Conservation (phyloP, 2,329 filamentous ascomycete species). For the Daldinia eschscholtzii region DNA sequence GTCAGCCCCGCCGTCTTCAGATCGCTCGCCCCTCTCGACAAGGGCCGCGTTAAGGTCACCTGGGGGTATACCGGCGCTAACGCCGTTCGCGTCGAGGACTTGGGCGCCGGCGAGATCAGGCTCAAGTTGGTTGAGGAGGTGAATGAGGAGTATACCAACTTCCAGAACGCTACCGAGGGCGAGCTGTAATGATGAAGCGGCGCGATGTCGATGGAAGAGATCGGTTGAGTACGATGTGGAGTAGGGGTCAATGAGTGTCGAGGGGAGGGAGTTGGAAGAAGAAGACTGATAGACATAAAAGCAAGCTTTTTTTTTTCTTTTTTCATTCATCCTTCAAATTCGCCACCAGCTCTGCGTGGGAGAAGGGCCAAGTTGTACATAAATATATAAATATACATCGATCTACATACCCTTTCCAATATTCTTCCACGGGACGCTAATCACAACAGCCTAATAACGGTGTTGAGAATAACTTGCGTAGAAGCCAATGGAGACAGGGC, state of each 20-base stretch:
- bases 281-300: neutral
- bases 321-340: slow-evolving; percentile 10
- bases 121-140: slow-evolving; percentile 14
- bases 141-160: slow-evolving; percentile 21
- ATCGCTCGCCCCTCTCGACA: slow-evolving; percentile 33
- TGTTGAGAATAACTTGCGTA: neutral
- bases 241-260: neutral
- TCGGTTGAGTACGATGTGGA: neutral
- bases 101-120: slow-evolving; percentile 40
- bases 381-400: slow-evolving; percentile 15
- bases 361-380: slow-evolving; percentile 9
- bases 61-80: slow-evolving; percentile 44
- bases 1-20: slow-evolving; percentile 45
- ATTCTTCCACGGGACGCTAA: neutral
- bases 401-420: slow-evolving; percentile 2
- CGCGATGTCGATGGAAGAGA: neutral
- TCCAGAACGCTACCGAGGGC: slow-evolving; percentile 6
- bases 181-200: slow-evolving; percentile 14
- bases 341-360: neutral
- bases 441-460: neutral
- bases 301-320: slow-evolving; percentile 10
- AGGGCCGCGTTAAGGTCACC: slow-evolving; percentile 40
- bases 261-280: neutral
- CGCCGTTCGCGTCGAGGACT: slow-evolving; percentile 43
- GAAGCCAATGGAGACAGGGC: neutral